Percentiles rank a stretch among this genome's conserved stretches.
phyloP scores from a whole-genome alignment of 2,329 filamentous ascomycete species.

The Incumbomyces lentus region DNA sequence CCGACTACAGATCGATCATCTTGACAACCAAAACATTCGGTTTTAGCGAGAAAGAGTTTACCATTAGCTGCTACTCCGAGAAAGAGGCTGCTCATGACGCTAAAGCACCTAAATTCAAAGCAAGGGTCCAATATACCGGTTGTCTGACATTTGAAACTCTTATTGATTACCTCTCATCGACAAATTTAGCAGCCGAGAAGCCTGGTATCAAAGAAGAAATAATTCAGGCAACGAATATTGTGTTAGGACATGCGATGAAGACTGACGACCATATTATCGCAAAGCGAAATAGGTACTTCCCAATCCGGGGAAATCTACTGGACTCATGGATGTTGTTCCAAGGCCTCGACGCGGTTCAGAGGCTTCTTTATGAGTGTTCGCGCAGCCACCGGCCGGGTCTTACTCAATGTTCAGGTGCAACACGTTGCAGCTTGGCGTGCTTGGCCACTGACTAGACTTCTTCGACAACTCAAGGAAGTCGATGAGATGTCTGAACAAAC shows the following conservation, averaged over 20 bases:
- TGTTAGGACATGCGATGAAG: slow-evolving; percentile 42
- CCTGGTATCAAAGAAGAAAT: slow-evolving; percentile 40
- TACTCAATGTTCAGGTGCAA: slow-evolving; percentile 55
- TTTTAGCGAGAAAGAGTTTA: slow-evolving; percentile 27
- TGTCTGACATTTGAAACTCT: slow-evolving; percentile 25
- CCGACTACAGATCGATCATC: slow-evolving; percentile 32
- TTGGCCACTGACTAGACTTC: slow-evolving; percentile 29
- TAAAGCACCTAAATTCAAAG: slow-evolving; percentile 26
- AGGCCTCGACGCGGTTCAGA: slow-evolving; percentile 47
- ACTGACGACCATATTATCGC: slow-evolving; percentile 31
- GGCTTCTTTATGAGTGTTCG: slow-evolving; percentile 55
- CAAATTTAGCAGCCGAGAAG: slow-evolving; percentile 22
- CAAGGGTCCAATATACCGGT: slow-evolving; percentile 27
- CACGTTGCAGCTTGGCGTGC: slow-evolving; percentile 48
- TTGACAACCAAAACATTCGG: slow-evolving; percentile 21
- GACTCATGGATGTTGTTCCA: slow-evolving; percentile 33
- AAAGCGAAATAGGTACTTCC: slow-evolving; percentile 47
- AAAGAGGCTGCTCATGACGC: slow-evolving; percentile 27
- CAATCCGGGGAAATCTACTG: slow-evolving; percentile 24
- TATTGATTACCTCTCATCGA: slow-evolving; percentile 34
- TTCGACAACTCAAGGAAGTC: slow-evolving; percentile 26
- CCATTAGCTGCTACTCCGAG: slow-evolving; percentile 16
- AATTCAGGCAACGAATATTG: slow-evolving; percentile 49
- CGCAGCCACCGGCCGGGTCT: slow-evolving; percentile 45
- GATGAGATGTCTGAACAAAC: slow-evolving; percentile 17